These are phyloP conservation scores for Moniliophthora roreri DNA, from an alignment of 1,284 basidiomycete species.

Conservation along the genomic window DNA sequence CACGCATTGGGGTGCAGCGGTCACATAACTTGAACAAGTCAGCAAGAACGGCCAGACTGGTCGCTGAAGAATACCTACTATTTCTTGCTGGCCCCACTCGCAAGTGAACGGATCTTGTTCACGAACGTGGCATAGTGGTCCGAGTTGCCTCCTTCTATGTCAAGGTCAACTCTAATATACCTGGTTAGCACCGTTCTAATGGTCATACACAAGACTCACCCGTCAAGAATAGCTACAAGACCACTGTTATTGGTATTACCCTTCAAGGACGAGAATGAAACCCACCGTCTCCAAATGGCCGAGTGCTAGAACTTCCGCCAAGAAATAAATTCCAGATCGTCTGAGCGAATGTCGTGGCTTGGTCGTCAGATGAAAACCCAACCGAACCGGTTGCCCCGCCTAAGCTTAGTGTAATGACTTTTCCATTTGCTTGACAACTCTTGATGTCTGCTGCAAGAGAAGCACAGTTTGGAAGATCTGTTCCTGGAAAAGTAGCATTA, in stretches of 20 bases:
- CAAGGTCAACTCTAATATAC: slow-evolving; percentile 54
- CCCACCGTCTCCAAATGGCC: slow-evolving; percentile 37
- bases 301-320: slow-evolving; percentile 39
- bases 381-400: slow-evolving; percentile 49
- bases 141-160: slow-evolving; percentile 64
- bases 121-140: slow-evolving; percentile 58
- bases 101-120: slow-evolving; percentile 52
- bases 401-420: slow-evolving; percentile 46
- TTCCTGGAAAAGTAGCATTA: slow-evolving; percentile 57
- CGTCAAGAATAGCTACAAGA: slow-evolving; percentile 53
- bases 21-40: too few species aligned
- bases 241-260: slow-evolving; percentile 49
- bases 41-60: too few species aligned
- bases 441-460: slow-evolving; percentile 54
- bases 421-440: slow-evolving; percentile 61
- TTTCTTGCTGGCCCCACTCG: slow-evolving; percentile 50
- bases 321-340: slow-evolving; percentile 67
- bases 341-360: slow-evolving; percentile 53
- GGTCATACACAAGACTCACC: slow-evolving; percentile 36
- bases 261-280: slow-evolving; percentile 46
- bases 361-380: slow-evolving; percentile 53
- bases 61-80: too few species aligned
- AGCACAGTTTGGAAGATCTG: slow-evolving; percentile 53
- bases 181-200: not conserved
- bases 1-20: slow-evolving; percentile 57